Conservation (phyloP, 192 early-diverging fungal species). For the Rhizoclosmatium globosum region DNA sequence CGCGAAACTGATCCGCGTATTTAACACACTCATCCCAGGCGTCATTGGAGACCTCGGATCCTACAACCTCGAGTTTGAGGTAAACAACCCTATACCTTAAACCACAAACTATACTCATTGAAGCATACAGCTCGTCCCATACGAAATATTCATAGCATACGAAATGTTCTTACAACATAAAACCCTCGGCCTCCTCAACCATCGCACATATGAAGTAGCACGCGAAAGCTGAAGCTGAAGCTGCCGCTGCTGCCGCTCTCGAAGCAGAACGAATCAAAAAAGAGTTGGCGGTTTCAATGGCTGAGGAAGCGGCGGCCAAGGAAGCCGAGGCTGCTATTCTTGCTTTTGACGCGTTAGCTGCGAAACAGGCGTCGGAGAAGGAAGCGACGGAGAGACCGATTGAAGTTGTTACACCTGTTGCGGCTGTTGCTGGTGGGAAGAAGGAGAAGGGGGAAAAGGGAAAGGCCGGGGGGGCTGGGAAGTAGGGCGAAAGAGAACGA, state of each 20-base stretch:
- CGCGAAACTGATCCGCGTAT: slow-evolving; percentile 41
- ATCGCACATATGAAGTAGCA: slow-evolving; percentile 3
- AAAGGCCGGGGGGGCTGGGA: too few relatives aligned
- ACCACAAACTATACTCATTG: not conserved
- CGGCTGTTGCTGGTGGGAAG: too few relatives aligned
- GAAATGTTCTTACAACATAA: slow-evolving; percentile 39
- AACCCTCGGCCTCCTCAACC: slow-evolving; percentile 19
- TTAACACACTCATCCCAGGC: slow-evolving; percentile 32
- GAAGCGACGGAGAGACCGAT: not conserved
- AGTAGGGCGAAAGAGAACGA: too few relatives aligned
- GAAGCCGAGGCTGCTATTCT: not conserved
- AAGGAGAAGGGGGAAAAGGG: too few relatives aligned
- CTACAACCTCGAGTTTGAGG: slow-evolving; percentile 62
- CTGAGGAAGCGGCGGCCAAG: not conserved
- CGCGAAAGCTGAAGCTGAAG: not conserved
- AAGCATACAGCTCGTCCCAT: slow-evolving; percentile 46
- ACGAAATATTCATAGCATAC: slow-evolving; percentile 44
- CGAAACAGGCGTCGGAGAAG: not conserved
- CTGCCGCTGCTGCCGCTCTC: not conserved
- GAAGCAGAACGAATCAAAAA: not conserved
- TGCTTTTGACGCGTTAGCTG: not conserved
- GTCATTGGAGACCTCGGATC: slow-evolving; percentile 40
- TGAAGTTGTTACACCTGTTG: not conserved
- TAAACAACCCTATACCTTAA: slow-evolving; percentile 6
- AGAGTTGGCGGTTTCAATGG: not conserved